Evolutionary conservation across 208 protist species (phyloP), one percentile per base, ranked within the genome.

Genomic region (Crithidia thermophila): DNA sequence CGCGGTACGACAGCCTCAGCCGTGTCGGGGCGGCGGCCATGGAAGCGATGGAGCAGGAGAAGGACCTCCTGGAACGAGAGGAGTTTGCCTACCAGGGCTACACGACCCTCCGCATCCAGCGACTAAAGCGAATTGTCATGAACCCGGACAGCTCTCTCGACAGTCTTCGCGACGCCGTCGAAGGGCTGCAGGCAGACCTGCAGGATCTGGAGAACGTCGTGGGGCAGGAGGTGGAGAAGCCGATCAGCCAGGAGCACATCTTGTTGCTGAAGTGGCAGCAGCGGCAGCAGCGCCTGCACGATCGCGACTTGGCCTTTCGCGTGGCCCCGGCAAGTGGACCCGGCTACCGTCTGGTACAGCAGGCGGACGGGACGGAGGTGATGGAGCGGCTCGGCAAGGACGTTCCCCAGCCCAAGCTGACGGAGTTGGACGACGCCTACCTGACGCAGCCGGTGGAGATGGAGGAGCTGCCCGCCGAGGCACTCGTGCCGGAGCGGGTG

Each of bases 21-120:
- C 60, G 61, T 52, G 36, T 61, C n/a, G 62, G 46, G 3, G 75
- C 74, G n/a, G 72, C 69, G n/a, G 57, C 63, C 3, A 13, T 90
- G 1, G 81, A 90, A 53, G 73, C 62, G 39, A 78, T 87, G 56
- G 78, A 77, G 58, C 66, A 55, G n/a, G 79, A 86, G 56, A 56
- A 75, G 11, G 79, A 89, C 55, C 64, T 94, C 52, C 67, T 81
- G 55, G 64, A 79, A 27, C 58, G 75, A 51, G 80, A 89, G 51
- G 85, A 83, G 62, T 62, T 89, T 25, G 72, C 66, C 3, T 94
- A 89, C 53, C 40, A 34, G 31, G 88, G 88, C 57, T 94, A 86
- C 77, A 87, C 83, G 25, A 88, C 88, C 9, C 61, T 79, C 16
- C 50, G 36, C 46, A 81, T 88, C 49, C 81, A 84, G 47, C 58